phyloP scores from a whole-genome alignment of 176 grass and related monocot species.

The Areca catechu region DNA sequence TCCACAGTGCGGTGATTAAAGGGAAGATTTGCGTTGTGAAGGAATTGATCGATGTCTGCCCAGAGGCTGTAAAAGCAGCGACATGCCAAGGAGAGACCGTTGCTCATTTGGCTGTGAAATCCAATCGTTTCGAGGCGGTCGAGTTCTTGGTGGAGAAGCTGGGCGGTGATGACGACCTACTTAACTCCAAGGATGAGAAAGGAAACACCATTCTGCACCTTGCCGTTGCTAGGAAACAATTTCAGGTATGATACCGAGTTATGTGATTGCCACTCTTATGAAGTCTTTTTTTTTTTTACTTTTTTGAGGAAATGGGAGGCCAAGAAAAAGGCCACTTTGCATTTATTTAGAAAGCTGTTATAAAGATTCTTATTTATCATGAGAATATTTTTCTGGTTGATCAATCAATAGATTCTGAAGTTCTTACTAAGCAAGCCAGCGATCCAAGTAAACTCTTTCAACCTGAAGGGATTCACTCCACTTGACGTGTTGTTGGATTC shows the following conservation, averaged over 20 bases:
- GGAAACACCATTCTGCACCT: slow-evolving; percentile 17
- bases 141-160: not conserved
- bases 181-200: slow-evolving; percentile 1
- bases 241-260: not conserved
- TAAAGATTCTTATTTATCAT: no score
- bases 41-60: not conserved
- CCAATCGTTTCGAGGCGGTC: not conserved
- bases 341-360: no score
- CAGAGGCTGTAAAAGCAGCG: not conserved
- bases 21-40: not conserved
- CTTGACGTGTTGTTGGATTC: no score
- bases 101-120: slow-evolving; percentile 6
- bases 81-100: slow-evolving; percentile 1
- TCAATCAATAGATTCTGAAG: no score
- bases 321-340: no score
- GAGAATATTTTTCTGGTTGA: no score
- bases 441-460: no score
- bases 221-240: slow-evolving; percentile 5
- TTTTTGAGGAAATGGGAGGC: no score
- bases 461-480: no score
- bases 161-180: not conserved
- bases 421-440: no score
- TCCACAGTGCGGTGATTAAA: not conserved
- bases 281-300: not conserved
- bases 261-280: not conserved